Evolutionary conservation across 345 rosid genomes (phyloP).

Genomic region (Pistacia integerrima): DNA sequence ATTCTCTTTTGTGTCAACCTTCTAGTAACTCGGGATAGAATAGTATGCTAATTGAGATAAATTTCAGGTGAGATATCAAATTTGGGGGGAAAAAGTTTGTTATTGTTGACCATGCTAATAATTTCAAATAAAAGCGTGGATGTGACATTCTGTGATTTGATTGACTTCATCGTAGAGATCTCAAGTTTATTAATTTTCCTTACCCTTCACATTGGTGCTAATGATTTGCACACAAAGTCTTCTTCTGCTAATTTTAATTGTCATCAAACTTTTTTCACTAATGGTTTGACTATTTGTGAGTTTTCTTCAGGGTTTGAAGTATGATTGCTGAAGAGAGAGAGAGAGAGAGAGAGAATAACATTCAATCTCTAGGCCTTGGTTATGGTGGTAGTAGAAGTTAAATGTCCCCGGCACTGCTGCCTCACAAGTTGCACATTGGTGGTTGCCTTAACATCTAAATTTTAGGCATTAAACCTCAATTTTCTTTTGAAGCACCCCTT

Average conservation of each 20-base stretch:
- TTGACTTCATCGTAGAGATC: no score
- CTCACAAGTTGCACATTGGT: background rate
- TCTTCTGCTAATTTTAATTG: background rate
- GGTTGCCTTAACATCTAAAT: background rate
- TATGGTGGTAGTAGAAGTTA: background rate
- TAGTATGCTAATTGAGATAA: background rate
- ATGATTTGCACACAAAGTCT: background rate
- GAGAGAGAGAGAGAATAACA: background rate
- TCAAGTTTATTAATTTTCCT: background rate
- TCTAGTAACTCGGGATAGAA: background rate
- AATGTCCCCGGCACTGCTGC: background rate
- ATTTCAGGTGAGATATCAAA: background rate
- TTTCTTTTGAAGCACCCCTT: background rate
- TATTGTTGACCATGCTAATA: background rate
- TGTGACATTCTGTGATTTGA: background rate
- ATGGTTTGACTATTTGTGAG: background rate
- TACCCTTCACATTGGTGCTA: background rate
- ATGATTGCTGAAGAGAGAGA: slow-evolving; percentile 1
- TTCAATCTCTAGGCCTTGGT: background rate
- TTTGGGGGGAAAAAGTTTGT: background rate
- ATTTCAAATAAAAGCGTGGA: background rate
- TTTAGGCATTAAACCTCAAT: slow-evolving; percentile 4
- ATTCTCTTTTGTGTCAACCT: background rate
- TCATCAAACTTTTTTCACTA: background rate
- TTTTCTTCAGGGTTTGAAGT: slow-evolving; percentile 12